A percentile compares a stretch with the other conserved stretches of the same genome.
Conservation (phyloP, 1,284 basidiomycete genomes). For the Chondrostereum purpureum region DNA sequence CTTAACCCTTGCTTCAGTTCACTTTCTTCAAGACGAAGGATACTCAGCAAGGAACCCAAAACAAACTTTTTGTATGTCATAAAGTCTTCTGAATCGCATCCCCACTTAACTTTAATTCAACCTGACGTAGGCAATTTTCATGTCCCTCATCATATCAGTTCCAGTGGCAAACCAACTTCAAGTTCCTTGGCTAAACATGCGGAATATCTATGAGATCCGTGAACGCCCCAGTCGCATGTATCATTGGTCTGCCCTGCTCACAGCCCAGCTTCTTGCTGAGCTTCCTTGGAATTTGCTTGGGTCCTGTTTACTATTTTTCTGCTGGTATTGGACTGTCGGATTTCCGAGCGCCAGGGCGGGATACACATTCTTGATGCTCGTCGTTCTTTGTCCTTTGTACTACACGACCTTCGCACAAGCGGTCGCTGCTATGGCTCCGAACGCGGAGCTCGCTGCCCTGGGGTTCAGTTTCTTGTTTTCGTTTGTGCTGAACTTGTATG, state of each 20-base stretch:
- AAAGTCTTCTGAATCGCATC: background rate
- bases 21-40: conserved; percentile 63
- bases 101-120: too few relatives aligned
- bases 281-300: conserved; percentile 63
- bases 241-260: conserved; percentile 71
- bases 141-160: conserved; percentile 36
- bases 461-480: conserved; percentile 65
- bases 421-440: conserved; percentile 62
- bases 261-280: conserved; percentile 56
- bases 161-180: conserved; percentile 43
- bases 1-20: conserved; percentile 29
- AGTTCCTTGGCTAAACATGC: conserved; percentile 37
- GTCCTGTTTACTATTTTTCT: conserved; percentile 48
- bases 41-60: conserved; percentile 69
- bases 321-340: conserved; percentile 51
- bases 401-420: conserved; percentile 56
- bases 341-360: conserved; percentile 43
- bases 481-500: conserved; percentile 64
- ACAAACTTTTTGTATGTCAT: conserved; percentile 62
- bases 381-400: conserved; percentile 43
- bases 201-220: conserved; percentile 63
- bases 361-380: conserved; percentile 46
- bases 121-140: conserved; percentile 32
- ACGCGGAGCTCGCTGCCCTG: conserved; percentile 57
- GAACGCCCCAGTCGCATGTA: conserved; percentile 79